Conservation (phyloP, 192 early-diverging fungal species). For the Coemansia sp. region DNA sequence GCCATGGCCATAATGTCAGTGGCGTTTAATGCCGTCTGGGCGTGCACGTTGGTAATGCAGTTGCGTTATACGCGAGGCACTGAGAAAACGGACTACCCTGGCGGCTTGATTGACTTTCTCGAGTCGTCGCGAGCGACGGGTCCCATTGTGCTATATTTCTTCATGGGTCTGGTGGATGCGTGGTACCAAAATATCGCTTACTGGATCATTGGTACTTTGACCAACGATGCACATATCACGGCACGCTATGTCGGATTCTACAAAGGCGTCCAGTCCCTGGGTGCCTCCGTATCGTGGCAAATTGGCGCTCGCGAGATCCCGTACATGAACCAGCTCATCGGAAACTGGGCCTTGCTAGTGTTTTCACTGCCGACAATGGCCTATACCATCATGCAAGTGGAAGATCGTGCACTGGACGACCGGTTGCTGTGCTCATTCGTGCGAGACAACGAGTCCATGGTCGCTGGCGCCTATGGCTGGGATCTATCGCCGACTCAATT, state of each 20-base stretch:
- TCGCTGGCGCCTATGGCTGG: conserved; percentile 10
- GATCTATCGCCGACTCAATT: conserved; percentile 1
- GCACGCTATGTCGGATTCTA: conserved; percentile 78
- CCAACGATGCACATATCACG: conserved; percentile 71
- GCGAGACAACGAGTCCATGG: conserved; percentile 14
- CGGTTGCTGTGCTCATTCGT: conserved; percentile 21
- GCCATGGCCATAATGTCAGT: conserved; percentile 47
- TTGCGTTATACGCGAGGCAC: conserved; percentile 48
- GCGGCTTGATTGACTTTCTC: conserved; percentile 36
- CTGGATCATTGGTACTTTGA: conserved; percentile 84
- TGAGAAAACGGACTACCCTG: conserved; percentile 24
- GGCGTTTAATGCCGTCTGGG: conserved; percentile 59
- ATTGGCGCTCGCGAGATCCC: conserved; percentile 56
- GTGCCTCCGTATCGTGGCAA: conserved; percentile 67
- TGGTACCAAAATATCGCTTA: conserved; percentile 78
- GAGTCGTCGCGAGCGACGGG: conserved; percentile 55
- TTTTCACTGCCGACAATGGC: conserved; percentile 41
- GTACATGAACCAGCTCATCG: conserved; percentile 51
- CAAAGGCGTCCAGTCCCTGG: conserved; percentile 80
- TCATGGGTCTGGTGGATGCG: conserved; percentile 76
- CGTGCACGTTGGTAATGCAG: conserved; percentile 61
- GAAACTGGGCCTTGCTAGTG: conserved; percentile 42
- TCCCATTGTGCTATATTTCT: conserved; percentile 64
- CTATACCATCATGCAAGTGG: conserved; percentile 33
- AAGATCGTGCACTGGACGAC: conserved; percentile 39